phyloP scores from a whole-genome alignment of 2,329 filamentous ascomycete genomes.

The Pseudopyricularia cyperi region DNA sequence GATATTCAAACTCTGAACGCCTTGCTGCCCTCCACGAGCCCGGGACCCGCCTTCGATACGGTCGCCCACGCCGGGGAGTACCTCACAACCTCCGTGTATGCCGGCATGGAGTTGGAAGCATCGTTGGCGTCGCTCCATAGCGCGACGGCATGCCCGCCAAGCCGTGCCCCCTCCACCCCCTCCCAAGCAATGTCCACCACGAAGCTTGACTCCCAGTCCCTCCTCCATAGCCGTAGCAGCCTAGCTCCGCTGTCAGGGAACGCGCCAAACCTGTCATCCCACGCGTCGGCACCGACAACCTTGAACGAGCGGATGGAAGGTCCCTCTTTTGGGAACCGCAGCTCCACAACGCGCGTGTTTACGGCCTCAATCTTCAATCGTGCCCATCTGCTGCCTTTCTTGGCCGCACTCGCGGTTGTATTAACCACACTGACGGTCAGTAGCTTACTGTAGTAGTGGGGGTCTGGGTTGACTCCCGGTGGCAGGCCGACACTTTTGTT shows the following conservation, averaged over 20 bases:
- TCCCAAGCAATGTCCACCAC: constrained; percentile 60
- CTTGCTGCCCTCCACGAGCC: constrained; percentile 70
- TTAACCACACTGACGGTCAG: constrained; percentile 42
- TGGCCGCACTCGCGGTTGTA: constrained; percentile 23
- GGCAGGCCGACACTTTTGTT: constrained; percentile 2
- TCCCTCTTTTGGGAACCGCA: constrained; percentile 47
- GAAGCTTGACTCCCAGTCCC: constrained; percentile 69
- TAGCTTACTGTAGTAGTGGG: constrained; percentile 40
- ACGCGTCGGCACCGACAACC: constrained; percentile 49
- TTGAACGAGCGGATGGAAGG: constrained; percentile 40
- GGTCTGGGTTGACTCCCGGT: constrained; percentile 10
- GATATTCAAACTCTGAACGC: constrained; percentile 38
- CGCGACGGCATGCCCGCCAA: constrained; percentile 61
- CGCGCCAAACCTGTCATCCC: constrained; percentile 52
- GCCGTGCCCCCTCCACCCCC: constrained; percentile 13
- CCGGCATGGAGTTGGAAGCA: constrained; percentile 57
- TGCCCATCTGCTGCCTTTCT: constrained; percentile 26
- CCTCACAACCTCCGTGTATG: constrained; percentile 64
- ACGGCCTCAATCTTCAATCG: constrained; percentile 53
- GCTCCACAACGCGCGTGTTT: constrained; percentile 67
- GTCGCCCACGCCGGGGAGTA: constrained; percentile 73
- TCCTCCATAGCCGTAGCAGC: constrained; percentile 60
- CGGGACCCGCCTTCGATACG: constrained; percentile 62
- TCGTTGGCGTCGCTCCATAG: constrained; percentile 78
- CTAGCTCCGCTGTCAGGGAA: constrained; percentile 42